These are phyloP conservation scores for Obelidium mucronatum DNA, from an alignment of 192 early-diverging fungal species.

Conservation along the genomic window DNA sequence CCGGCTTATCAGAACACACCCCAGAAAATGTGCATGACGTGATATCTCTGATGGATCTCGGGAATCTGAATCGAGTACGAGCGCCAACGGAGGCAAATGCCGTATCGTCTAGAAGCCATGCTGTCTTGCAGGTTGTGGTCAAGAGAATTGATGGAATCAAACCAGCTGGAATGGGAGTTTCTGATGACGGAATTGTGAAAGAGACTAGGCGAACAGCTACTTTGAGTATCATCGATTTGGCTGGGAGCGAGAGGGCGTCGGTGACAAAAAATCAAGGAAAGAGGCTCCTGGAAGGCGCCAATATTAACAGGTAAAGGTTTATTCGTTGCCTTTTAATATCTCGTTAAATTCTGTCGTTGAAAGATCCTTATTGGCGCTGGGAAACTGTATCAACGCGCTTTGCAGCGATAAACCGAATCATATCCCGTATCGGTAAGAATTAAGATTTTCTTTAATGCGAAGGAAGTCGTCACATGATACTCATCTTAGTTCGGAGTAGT, in stretches of 20 bases:
- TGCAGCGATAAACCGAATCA: slow-evolving; percentile 56
- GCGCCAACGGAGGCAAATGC: slow-evolving; percentile 80
- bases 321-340: not conserved
- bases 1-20: slow-evolving; percentile 63
- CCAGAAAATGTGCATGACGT: slow-evolving; percentile 67
- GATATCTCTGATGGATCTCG: slow-evolving; percentile 48
- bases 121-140: slow-evolving; percentile 67
- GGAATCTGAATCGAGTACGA: slow-evolving; percentile 75
- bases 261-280: slow-evolving; percentile 65
- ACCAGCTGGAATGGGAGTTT: not conserved
- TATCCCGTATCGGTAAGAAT: slow-evolving; percentile 60
- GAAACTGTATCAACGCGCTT: slow-evolving; percentile 83
- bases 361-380: slow-evolving; percentile 71
- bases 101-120: slow-evolving; percentile 74
- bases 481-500: too few relatives aligned
- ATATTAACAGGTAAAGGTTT: slow-evolving; percentile 75
- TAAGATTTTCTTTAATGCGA: not conserved
- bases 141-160: not conserved
- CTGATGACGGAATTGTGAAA: not conserved
- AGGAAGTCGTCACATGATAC: too few relatives aligned
- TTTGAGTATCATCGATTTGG: slow-evolving; percentile 78
- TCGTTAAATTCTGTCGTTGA: not conserved
- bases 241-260: slow-evolving; percentile 69
- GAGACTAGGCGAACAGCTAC: slow-evolving; percentile 30
- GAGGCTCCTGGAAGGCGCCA: slow-evolving; percentile 74